These are phyloP conservation scores for Leptomonas seymouri DNA, from an alignment of 208 protist species.

Conservation along the genomic window DNA sequence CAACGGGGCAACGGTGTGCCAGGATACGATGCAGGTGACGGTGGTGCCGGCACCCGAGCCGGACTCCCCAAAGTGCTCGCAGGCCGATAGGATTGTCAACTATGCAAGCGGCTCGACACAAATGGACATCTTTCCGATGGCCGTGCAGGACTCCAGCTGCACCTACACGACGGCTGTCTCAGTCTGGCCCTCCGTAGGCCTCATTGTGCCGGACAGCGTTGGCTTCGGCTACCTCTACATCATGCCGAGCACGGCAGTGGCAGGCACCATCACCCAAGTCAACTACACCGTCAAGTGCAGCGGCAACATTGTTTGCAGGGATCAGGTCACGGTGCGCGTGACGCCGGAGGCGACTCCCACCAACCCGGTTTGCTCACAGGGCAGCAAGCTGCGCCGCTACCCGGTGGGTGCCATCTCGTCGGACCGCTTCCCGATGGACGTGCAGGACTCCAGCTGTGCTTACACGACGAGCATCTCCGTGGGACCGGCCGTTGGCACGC, in stretches of 20 bases:
- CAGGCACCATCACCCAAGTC: constrained; percentile 13
- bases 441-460: constrained; percentile 27
- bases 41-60: constrained; percentile 17
- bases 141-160: constrained; percentile 26
- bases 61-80: constrained; percentile 25
- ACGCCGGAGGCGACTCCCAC: neutral
- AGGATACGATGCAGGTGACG: constrained; percentile 20
- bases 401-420: constrained; percentile 14
- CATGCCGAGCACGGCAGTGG: constrained; percentile 12
- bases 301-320: constrained; percentile 38
- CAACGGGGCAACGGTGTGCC: constrained; percentile 37
- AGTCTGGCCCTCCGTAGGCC: constrained; percentile 17
- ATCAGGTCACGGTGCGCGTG: constrained; percentile 15
- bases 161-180: constrained; percentile 25
- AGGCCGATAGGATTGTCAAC: constrained; percentile 15
- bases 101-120: constrained; percentile 27
- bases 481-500: constrained; percentile 24
- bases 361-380: constrained; percentile 23
- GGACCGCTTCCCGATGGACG: constrained; percentile 40
- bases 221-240: constrained; percentile 32
- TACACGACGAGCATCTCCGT: constrained; percentile 34
- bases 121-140: constrained; percentile 29
- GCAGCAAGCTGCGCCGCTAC: constrained; percentile 28
- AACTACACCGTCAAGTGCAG: constrained; percentile 32
- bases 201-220: constrained; percentile 22